Base-by-base conservation (phyloP, 495 filamentous ascomycete species). In the Xylaria sp. region DNA sequence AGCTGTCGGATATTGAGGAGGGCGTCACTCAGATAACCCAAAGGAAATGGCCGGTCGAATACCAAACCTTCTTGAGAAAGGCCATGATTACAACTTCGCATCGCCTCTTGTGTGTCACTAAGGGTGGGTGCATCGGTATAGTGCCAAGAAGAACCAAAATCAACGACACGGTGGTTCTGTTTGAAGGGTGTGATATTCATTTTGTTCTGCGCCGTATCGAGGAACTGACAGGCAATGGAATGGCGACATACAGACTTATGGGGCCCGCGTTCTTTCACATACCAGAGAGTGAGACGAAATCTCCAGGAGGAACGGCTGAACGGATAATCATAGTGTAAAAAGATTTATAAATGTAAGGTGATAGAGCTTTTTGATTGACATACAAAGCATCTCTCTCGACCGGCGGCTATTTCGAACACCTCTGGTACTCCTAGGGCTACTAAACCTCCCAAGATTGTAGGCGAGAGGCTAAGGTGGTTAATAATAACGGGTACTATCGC, bases 101-200 rank as follows among this genome's bases (percentile, higher is more conserved):
- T 14, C 33, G 35, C 8, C 58, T 15, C 21, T 61, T 61, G n/a
- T 61, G 58, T 26, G 37, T 61, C n/a, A 61, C 33, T 0, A 61
- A 61, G 37, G 35, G 37, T 7, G 58, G 33, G 11, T 4, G 33
- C 5, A 26, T 61, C 19, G 37, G 33, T 26, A 43, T 61, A 43
- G 33, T n/a, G 14, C 58, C 58, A 1, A 61, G 26, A 21, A 2
- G 35, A 61, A 21, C n/a, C 0, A 43, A 61, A 26, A 21, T 61
- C 4, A 21, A 26, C 19, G 58, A 61, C n/a, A 61, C 5, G 5
- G 35, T 61, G 5, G 58, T 14, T 4, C 3, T 43, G 35, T 61
- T 61, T 26, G 58, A 61, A 61, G 58, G 58, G 3, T 61, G 58
- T 17, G 33, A 61, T 11, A 61, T 61, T 14, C 58, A 37, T 40